Evolutionary conservation across 768 basidiomycete genomes (phyloP).

Genomic region (Kwoniella shandongensis): DNA sequence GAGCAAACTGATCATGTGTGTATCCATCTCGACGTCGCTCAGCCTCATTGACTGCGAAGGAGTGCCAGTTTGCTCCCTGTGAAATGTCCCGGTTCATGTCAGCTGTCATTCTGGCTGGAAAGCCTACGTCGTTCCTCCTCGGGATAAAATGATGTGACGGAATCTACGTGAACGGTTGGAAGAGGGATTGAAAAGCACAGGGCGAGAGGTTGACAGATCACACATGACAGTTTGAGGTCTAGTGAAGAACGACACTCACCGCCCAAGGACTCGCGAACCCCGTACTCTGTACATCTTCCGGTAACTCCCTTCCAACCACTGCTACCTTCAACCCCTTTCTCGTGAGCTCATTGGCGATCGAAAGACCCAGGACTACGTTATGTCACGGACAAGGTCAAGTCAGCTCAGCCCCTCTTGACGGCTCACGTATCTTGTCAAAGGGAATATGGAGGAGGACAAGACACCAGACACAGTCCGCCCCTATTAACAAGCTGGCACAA

Average conservation of each 20-base stretch:
- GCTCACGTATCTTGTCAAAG: too few relatives aligned
- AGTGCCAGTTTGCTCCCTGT: slow-evolving; percentile 53
- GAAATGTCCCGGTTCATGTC: neutral
- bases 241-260: slow-evolving; percentile 30
- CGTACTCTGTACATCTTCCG: slow-evolving; percentile 46
- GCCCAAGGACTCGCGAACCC: slow-evolving; percentile 54
- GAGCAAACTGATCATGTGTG: slow-evolving; percentile 35
- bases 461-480: neutral
- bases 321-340: slow-evolving; percentile 39
- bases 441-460: neutral
- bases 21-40: slow-evolving; percentile 28
- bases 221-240: neutral
- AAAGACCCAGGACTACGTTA: slow-evolving; percentile 50
- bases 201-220: neutral
- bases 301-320: slow-evolving; percentile 52
- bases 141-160: neutral
- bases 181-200: neutral
- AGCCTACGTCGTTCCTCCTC: too few relatives aligned
- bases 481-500: neutral
- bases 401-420: too few relatives aligned
- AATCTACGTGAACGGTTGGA: neutral
- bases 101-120: neutral
- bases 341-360: slow-evolving; percentile 44
- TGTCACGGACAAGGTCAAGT: too few relatives aligned
- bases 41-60: slow-evolving; percentile 35